Percentiles rank a stretch among this genome's conserved stretches.
These are phyloP conservation scores for Nyctanthes arbortristis DNA, from an alignment of 257 asterid genomes.

Conservation along the genomic window DNA sequence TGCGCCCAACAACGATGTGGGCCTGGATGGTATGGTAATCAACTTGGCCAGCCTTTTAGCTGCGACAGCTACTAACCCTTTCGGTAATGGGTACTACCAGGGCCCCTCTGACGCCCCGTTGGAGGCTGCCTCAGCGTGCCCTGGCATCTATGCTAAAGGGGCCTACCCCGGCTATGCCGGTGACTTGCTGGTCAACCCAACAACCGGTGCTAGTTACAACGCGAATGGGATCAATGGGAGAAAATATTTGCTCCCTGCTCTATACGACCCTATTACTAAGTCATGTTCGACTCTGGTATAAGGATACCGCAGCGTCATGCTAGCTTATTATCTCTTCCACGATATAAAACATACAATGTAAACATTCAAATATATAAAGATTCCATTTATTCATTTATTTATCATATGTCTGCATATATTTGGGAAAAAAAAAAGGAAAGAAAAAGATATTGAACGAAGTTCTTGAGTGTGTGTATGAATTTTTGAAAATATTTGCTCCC, in stretches of 20 bases:
- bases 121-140: slow-evolving; percentile 57
- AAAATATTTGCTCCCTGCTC: slow-evolving; percentile 46
- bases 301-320: not conserved
- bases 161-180: slow-evolving; percentile 63
- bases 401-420: not conserved
- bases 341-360: not conserved
- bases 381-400: not conserved
- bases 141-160: slow-evolving; percentile 49
- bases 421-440: too few species aligned
- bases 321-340: not conserved
- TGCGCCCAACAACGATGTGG: slow-evolving; percentile 59
- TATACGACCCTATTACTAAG: slow-evolving; percentile 42
- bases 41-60: slow-evolving; percentile 47
- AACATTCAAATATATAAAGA: not conserved
- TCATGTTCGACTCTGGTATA: slow-evolving; percentile 45
- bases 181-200: slow-evolving; percentile 36
- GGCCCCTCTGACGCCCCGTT: slow-evolving; percentile 47
- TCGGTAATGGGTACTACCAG: slow-evolving; percentile 51
- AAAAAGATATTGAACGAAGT: too few species aligned
- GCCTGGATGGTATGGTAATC: slow-evolving; percentile 50
- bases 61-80: slow-evolving; percentile 49
- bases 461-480: too few species aligned
- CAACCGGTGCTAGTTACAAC: slow-evolving; percentile 57
- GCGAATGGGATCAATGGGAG: slow-evolving; percentile 46
- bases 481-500: too few species aligned